These are phyloP conservation scores for Aegilops longissima DNA, from an alignment of 176 grass and related monocot genomes.

Conservation along the genomic window DNA sequence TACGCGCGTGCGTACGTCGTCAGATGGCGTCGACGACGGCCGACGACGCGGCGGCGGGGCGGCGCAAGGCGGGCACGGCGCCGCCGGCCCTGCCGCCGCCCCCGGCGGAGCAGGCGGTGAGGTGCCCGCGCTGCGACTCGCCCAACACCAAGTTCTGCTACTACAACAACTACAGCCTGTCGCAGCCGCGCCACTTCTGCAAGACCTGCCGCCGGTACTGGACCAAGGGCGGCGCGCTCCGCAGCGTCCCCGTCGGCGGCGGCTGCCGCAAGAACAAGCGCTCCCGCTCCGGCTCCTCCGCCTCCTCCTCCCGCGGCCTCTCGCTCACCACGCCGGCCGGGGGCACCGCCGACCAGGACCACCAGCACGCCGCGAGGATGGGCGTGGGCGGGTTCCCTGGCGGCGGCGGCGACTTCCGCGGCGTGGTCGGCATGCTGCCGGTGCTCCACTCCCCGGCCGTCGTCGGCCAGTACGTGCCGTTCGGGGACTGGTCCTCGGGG, in stretches of 20 bases:
- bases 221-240: constrained; percentile 96
- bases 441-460: constrained; percentile 34
- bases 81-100: constrained; percentile 8
- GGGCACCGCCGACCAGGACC: constrained; percentile 8
- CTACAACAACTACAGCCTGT: constrained; percentile 98
- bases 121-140: constrained; percentile 95
- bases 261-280: constrained; percentile 97
- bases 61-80: not conserved
- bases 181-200: constrained; percentile 94
- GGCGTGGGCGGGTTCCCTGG: constrained; percentile 18
- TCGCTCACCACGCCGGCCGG: constrained; percentile 33
- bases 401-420: constrained; percentile 33
- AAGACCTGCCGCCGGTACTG: constrained; percentile 95
- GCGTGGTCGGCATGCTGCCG: constrained; percentile 35
- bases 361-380: constrained; percentile 27
- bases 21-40: constrained; percentile 37
- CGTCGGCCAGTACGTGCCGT: constrained; percentile 59
- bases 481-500: constrained; percentile 45
- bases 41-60: constrained; percentile 10
- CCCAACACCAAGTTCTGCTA: constrained; percentile 99
- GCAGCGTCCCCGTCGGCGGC: constrained; percentile 92
- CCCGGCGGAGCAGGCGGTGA: constrained; percentile 50
- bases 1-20: not conserved
- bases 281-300: constrained; percentile 42
- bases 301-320: constrained; percentile 27